Base-by-base conservation (phyloP, 1,284 basidiomycete species). In the Peniophora sp. region DNA sequence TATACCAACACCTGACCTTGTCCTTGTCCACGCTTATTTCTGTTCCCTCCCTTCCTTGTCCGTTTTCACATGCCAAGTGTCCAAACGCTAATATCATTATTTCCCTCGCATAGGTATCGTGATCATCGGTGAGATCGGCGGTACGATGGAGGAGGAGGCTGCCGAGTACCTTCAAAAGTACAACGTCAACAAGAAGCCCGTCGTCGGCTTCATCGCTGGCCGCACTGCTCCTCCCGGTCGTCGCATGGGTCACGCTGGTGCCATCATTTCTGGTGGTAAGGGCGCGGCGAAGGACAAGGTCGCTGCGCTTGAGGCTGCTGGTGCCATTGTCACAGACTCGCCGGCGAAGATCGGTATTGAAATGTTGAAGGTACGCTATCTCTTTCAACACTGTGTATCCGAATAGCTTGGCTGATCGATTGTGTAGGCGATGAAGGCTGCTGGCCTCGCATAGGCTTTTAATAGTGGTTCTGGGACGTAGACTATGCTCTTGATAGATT, bases 131-230 rank as follows among this genome's bases (percentile, higher is more conserved):
- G 97, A 99, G 71, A 99, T 99, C 63, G 97, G 97, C 61, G 97
- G 97, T 24, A 88, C 89, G 17, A 99, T 98, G 95, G 97, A 99
- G 72, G 97, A 99, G 69, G 96, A 99, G 60, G 97, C 97, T 16
- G 97, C 97, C 3, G 97, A 95, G 63, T 97, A 95, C 71, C 77
- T 99, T 52, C 87, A 90, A 66, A 77, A 83, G 69, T 88, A 92
- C 78, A 99, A 99, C 81, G 89, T 92, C 71, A 92, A 89, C 43
- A 80, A 89, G 43, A 99, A 99, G 72, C 97, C 97, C 50, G 93
- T 99, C 43, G 93, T 99, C 53, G 91, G 89, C 50, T 99, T 99
- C 72, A 98, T 99, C 63, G 97, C 97, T 54, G 97, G 94, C 53
- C 86, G 89, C 51, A 99, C 97, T 50, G 97, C 97, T 43, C 97